Evolutionary conservation across 192 early-diverging fungal genomes (phyloP).

Genomic region (Coemansia sp.): DNA sequence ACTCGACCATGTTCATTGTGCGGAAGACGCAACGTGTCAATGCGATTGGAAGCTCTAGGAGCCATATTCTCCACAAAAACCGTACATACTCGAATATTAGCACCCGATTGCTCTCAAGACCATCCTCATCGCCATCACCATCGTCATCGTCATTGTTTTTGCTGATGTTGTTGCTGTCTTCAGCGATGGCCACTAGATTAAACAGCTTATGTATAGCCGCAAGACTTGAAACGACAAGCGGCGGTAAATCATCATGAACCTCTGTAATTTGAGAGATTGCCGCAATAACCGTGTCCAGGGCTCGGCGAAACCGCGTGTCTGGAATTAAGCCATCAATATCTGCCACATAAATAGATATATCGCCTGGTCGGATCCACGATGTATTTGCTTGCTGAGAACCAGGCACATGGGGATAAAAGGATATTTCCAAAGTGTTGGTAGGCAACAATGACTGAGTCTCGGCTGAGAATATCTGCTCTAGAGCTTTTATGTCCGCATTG

Average conservation of each 20-base stretch:
- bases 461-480: slow-evolving; percentile 1
- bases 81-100: slow-evolving; percentile 32
- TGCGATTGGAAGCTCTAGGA: slow-evolving; percentile 12
- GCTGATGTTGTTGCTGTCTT: neutral
- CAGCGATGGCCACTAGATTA: neutral
- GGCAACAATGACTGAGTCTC: slow-evolving; percentile 1
- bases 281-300: slow-evolving; percentile 21
- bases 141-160: neutral
- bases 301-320: slow-evolving; percentile 35
- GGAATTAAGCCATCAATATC: slow-evolving; percentile 12
- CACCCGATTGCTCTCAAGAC: neutral
- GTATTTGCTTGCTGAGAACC: neutral
- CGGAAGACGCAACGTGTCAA: slow-evolving; percentile 10
- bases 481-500: neutral
- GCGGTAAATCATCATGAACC: neutral
- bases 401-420: neutral
- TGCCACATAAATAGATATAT: slow-evolving; percentile 4
- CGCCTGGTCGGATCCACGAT: neutral
- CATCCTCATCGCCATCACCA: neutral
- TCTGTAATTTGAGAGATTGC: slow-evolving; percentile 4
- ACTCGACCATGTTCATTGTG: slow-evolving; percentile 15
- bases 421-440: neutral
- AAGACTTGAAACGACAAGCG: slow-evolving; percentile 5
- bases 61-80: slow-evolving; percentile 34
- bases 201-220: slow-evolving; percentile 13